These are phyloP conservation scores for Fusarium kyushuense DNA, from an alignment of 2,329 filamentous ascomycete genomes.

Conservation along the genomic window DNA sequence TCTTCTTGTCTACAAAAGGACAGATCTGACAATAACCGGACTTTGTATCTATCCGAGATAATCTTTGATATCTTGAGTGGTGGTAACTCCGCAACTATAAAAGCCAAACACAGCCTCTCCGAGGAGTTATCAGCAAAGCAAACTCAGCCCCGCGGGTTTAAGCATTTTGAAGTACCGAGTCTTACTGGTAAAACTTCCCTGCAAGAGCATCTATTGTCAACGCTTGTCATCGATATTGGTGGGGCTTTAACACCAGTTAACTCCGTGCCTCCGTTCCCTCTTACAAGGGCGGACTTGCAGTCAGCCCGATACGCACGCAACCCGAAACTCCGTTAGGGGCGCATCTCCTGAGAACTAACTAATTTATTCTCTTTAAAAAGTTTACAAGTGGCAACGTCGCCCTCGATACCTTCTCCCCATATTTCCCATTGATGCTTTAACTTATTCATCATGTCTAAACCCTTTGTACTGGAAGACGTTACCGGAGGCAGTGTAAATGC, in stretches of 20 bases:
- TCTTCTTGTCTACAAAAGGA: constrained; percentile 1
- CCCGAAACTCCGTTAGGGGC: constrained; percentile 42
- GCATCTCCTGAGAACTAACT: constrained; percentile 43
- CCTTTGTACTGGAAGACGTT: constrained; percentile 48
- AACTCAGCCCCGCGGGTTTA: constrained; percentile 28
- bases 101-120: constrained; percentile 8
- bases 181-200: not conserved
- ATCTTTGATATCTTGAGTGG: not conserved
- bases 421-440: not conserved
- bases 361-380: constrained; percentile 15
- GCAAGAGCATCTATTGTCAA: constrained; percentile 6
- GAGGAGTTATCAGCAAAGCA: not conserved
- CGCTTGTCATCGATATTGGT: constrained; percentile 17
- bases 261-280: constrained; percentile 24
- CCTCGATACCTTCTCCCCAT: constrained; percentile 1
- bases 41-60: constrained; percentile 28
- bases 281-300: constrained; percentile 19
- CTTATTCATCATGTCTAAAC: constrained; percentile 33
- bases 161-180: constrained; percentile 6
- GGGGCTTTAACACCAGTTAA: constrained; percentile 35
- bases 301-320: constrained; percentile 27
- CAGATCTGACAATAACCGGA: constrained; percentile 11
- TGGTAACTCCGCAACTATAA: constrained; percentile 35
- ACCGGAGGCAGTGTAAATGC: constrained; percentile 66
- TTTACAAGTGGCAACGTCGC: not conserved